These are phyloP conservation scores for Auricularia auricula-judae DNA, from an alignment of 768 basidiomycete species.

Conservation along the genomic window DNA sequence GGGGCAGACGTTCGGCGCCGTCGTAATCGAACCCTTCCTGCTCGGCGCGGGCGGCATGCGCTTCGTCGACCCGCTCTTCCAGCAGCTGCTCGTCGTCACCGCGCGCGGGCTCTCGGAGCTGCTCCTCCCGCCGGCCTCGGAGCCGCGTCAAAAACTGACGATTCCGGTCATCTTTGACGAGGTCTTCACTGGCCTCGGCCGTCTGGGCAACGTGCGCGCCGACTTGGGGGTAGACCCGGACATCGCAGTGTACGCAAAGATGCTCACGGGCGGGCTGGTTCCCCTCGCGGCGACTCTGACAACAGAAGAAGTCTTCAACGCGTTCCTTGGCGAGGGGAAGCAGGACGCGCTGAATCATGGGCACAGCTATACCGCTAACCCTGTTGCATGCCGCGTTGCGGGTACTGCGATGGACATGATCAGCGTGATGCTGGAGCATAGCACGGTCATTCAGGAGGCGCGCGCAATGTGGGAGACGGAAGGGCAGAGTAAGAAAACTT, in stretches of 20 bases:
- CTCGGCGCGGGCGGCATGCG: slow-evolving; percentile 97
- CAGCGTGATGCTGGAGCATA: slow-evolving; percentile 34
- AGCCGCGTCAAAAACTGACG: slow-evolving; percentile 38
- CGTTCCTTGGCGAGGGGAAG: slow-evolving; percentile 68
- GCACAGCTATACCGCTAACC: slow-evolving; percentile 91
- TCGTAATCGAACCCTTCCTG: slow-evolving; percentile 83
- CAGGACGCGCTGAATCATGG: slow-evolving; percentile 85
- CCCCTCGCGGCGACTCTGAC: slow-evolving; percentile 83
- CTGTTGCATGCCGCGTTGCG: slow-evolving; percentile 88
- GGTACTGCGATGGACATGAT: slow-evolving; percentile 64
- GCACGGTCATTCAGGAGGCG: slow-evolving; percentile 23
- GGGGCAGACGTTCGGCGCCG: slow-evolving; percentile 32
- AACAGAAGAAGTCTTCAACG: slow-evolving; percentile 63
- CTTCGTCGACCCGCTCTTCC: slow-evolving; percentile 95
- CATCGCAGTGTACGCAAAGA: slow-evolving; percentile 86
- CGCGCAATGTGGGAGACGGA: slow-evolving; percentile 42
- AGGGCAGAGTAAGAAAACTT: slow-evolving; percentile 17
- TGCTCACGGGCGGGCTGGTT: slow-evolving; percentile 84
- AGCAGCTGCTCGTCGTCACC: slow-evolving; percentile 73
- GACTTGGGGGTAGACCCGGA: slow-evolving; percentile 71
- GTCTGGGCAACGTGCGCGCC: slow-evolving; percentile 61
- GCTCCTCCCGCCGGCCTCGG: slow-evolving; percentile 11
- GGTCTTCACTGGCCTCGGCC: slow-evolving; percentile 88
- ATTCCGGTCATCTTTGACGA: slow-evolving; percentile 93
- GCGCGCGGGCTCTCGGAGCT: slow-evolving; percentile 42